Base-by-base conservation (phyloP, 768 basidiomycete genomes). In the Chlorophyllum brunneum region DNA sequence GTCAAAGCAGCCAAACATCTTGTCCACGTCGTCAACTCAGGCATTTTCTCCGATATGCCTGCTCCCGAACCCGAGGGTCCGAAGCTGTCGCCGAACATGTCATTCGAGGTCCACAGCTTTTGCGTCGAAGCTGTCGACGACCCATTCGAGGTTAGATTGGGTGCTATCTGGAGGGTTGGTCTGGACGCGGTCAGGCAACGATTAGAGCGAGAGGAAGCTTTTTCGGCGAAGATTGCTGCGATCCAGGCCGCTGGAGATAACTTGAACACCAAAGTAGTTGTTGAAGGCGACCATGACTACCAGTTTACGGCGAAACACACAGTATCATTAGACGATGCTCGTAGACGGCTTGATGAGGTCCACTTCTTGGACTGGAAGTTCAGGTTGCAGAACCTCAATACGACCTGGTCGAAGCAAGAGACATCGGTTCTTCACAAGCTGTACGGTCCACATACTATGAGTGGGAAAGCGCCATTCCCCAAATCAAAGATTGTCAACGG, bases 81-180 rank as follows among this genome's bases (percentile, higher is more conserved):
- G 0, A 97, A 92, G 67, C 58, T 63, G 0, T 68, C 93, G 2
- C 92, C 92, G 0, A 73, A 76, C 48, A 62, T 95, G 39, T 68
- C 70, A 0, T 62, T 95, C 39, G 70, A 64, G 8, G 65, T 94
- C 44, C 73, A 76, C n/a, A 74, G 74, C 38, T 60, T 95, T 29
- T 82, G 81, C 42, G 60, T 91, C 7, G 93, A 97, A 66, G 84
- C 84, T 22, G 81, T 83, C 20, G 95, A 98, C 65, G 89, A 93
- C 59, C 80, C 85, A 1, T 82, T 97, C 51, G 95, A 98, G 66
- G 77, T 80, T 13, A 80, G 76, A 54, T 68, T 97, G 16, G 87
- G 82, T 30, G 72, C 87, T 7, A 88, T 92, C 26, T 89, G 81
- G 76, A 75, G 80, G 54, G 78, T 82, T 42, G 93, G 92, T 0